Conservation (phyloP, 2,329 filamentous ascomycete genomes). For the Boeremia exigua region DNA sequence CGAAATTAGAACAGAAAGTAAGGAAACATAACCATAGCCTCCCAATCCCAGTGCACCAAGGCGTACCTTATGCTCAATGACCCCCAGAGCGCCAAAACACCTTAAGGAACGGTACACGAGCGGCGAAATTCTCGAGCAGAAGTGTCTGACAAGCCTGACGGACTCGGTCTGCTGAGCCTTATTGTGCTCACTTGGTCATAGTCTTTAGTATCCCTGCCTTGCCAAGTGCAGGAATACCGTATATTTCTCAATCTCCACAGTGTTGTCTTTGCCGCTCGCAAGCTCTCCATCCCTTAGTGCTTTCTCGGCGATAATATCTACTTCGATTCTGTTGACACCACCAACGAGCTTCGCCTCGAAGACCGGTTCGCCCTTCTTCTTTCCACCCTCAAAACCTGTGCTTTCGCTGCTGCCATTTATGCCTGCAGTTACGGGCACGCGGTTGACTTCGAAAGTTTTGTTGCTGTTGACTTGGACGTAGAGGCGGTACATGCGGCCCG, state of each 20-base stretch:
- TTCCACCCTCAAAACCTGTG: conserved; percentile 38
- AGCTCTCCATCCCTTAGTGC: conserved; percentile 32
- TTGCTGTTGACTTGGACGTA: conserved; percentile 75
- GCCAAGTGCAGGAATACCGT: conserved; percentile 76
- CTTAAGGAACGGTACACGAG: background rate
- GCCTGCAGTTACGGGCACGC: conserved; percentile 54
- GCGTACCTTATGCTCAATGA: background rate
- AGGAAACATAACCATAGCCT: background rate
- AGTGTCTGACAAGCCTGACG: background rate
- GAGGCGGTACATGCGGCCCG: conserved; percentile 75
- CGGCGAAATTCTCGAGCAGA: background rate
- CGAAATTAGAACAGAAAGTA: background rate
- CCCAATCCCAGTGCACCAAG: background rate
- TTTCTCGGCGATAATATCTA: conserved; percentile 77
- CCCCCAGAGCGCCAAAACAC: conserved; percentile 5
- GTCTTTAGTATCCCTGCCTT: conserved; percentile 40
- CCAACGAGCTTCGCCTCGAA: conserved; percentile 76
- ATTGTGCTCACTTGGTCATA: background rate
- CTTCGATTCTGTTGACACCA: conserved; percentile 78
- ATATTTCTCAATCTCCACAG: conserved; percentile 79
- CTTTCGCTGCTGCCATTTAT: conserved; percentile 38
- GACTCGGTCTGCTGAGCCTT: background rate
- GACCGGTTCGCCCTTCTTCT: conserved; percentile 65
- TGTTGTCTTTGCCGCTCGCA: conserved; percentile 53
- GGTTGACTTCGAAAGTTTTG: conserved; percentile 64